Base-by-base conservation (phyloP, 2,329 filamentous ascomycete species). In the Rhynchosporium graminicola region DNA sequence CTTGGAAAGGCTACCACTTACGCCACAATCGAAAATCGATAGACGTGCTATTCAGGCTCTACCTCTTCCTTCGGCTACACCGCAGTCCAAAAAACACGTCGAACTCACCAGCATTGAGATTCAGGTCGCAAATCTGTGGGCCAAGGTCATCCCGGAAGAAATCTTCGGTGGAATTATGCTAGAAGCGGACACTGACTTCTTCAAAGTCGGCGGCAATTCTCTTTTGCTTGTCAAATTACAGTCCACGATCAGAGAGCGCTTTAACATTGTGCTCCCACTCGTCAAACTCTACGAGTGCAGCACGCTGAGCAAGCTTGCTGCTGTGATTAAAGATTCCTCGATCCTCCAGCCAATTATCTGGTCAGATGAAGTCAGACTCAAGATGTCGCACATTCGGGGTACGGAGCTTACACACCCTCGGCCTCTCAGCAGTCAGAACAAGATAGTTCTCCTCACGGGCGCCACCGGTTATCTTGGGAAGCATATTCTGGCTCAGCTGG, bases 391-490 rank as follows among this genome's bases (percentile, higher is more conserved):
- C 6, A 40, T 29, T 26, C 9, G 40, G 6, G 12, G 33, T 2
- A 6, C 20, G 9, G 13, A 31, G 4, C 26, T 42, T 9, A 6
- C 57, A 4, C 3, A 29, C 13, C 26, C 2, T 8, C 1, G 42
- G 12, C 36, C n/a, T 36, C 26, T 54, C 31, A 31, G 12, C 20
- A 4, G 10, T 8, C 13, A 26, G 5, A 36, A 10, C 42, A 50
- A 63, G n/a, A 59, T 48, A 28, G 55, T 69, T 15, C 46, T 78
- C 2, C 57, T 80, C 3, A 80, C 78, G 0, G 79, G 78, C 0
- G 70, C 75, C 0, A 76, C 76, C 1, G 77, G 76, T 0, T 80
- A 78, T 52, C 68, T 83, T 0, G 79, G 75, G 3, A 59, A 65
- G 3, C 61, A 75, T 7, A 59, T 83, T 26, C 68, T 82, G 59